Base-by-base conservation (phyloP, 225 moss, liverwort and hornwort species). In the Asterella californica region DNA sequence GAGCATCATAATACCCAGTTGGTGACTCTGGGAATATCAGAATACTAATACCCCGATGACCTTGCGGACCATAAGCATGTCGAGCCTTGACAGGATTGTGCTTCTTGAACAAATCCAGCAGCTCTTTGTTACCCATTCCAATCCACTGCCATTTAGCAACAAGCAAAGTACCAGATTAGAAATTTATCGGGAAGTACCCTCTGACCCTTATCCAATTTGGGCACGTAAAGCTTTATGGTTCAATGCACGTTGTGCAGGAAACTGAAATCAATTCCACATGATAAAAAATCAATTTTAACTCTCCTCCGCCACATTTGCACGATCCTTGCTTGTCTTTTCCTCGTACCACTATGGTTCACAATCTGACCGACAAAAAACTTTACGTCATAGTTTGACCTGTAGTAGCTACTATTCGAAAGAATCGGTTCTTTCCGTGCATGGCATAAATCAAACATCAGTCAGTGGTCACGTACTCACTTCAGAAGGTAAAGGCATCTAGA, bases 71-170 rank as follows among this genome's bases (percentile, higher is more conserved):
- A 81, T 97, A 97, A 30, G 97, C 94, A 79, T 97, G 97, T 78
- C 97, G 90, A 37, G 97, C 94, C 88, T 94, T 97, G 85, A 94
- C 53, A 10, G 97, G 93, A 49, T 97, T 90, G 83, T 97, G 91
- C 15, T 90, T 93, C 84, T 91, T 89, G 76, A 97, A 97, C 81
- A 93, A 77, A 74, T 97, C 97, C 78, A 94, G 75, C 38, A 97
- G 86, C 88, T 97, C 97, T 82, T 93, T 94, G 87, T 97, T 97
- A 32, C 97, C 97, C 97, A 97, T 97, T 74, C 96, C 96, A 81
- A 86, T 87, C 96, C 96, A 97, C 94, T 93, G 93, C 80, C 66
- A 71, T 71, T 79, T 33, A 73, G 14, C 47, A 71, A 77, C 60
- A 70, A 52, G 46, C 61, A 19, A 48, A 47, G 45, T 81, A 33